These are phyloP conservation scores for Coemansia sp. DNA, from an alignment of 192 early-diverging fungal species.

Conservation along the genomic window DNA sequence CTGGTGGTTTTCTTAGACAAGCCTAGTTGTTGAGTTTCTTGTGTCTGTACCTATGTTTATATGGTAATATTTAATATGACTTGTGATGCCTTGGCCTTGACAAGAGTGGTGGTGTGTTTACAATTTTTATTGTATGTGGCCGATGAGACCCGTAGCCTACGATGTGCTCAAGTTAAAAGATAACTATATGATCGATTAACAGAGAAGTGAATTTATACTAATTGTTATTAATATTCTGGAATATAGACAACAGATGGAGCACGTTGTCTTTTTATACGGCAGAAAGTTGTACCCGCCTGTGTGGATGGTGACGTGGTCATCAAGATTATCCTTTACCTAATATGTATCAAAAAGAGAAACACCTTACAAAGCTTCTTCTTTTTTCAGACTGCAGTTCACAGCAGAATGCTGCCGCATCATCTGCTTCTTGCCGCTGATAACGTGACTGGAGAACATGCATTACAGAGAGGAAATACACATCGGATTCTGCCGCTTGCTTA, in stretches of 20 bases:
- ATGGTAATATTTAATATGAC: not conserved
- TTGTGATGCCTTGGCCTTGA: not conserved
- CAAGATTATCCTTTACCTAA: not conserved
- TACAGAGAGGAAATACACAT: not conserved
- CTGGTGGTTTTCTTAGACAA: not conserved
- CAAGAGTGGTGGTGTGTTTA: not conserved
- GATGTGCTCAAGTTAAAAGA: not conserved
- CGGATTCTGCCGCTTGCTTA: not conserved
- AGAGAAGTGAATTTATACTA: not conserved
- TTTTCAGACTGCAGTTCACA: not conserved
- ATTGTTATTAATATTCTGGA: not conserved
- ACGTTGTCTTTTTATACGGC: not conserved
- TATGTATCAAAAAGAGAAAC: not conserved
- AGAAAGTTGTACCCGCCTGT: too few relatives aligned
- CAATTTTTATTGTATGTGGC: too few relatives aligned
- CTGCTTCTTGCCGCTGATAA: not conserved
- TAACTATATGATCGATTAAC: not conserved
- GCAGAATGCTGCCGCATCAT: not conserved
- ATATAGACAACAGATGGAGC: not conserved
- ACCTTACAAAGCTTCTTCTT: not conserved
- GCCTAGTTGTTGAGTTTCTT: too few relatives aligned
- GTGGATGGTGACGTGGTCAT: too few relatives aligned
- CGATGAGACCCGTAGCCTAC: not conserved
- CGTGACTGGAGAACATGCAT: not conserved
- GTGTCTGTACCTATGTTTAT: not conserved